These are phyloP conservation scores for Metschnikowia cerradonensis DNA, from an alignment of 805 yeast genomes.

Conservation along the genomic window DNA sequence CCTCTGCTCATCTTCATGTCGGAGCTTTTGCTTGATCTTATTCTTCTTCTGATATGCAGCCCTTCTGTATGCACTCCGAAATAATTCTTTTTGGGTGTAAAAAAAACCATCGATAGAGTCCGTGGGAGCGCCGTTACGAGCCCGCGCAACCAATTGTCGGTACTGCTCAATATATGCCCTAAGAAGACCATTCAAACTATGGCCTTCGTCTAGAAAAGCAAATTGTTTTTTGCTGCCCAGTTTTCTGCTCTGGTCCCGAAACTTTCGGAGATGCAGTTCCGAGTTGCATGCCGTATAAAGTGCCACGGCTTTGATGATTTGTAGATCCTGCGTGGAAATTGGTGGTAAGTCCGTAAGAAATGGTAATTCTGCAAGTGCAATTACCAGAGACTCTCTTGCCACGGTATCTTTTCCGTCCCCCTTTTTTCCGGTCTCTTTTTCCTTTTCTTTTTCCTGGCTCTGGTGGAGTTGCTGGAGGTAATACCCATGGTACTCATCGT, in stretches of 20 bases:
- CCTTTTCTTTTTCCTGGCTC: neutral
- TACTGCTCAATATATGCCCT: conserved; percentile 55
- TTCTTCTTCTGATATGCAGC: conserved; percentile 50
- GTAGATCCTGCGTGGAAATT: conserved; percentile 61
- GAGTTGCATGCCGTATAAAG: conserved; percentile 63
- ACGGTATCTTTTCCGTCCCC: neutral
- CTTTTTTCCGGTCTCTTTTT: neutral
- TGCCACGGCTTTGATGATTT: conserved; percentile 70
- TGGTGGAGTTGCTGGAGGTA: conserved; percentile 29
- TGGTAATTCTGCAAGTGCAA: conserved; percentile 20
- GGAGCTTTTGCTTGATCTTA: conserved; percentile 31
- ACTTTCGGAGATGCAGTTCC: conserved; percentile 27
- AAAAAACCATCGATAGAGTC: conserved; percentile 12
- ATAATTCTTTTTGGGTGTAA: conserved; percentile 27
- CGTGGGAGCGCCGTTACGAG: conserved; percentile 3
- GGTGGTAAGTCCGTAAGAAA: conserved; percentile 28
- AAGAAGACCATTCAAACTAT: conserved; percentile 58
- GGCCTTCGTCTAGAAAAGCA: conserved; percentile 58
- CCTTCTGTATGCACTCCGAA: conserved; percentile 47
- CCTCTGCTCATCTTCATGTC: conserved; percentile 27
- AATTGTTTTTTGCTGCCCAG: conserved; percentile 50
- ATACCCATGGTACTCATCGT: conserved; percentile 54
- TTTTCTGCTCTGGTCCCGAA: conserved; percentile 36
- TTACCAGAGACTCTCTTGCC: neutral
- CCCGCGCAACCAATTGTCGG: conserved; percentile 19